Conservation (phyloP, 2,329 filamentous ascomycete species). For the Ophiostoma angusticollis region DNA sequence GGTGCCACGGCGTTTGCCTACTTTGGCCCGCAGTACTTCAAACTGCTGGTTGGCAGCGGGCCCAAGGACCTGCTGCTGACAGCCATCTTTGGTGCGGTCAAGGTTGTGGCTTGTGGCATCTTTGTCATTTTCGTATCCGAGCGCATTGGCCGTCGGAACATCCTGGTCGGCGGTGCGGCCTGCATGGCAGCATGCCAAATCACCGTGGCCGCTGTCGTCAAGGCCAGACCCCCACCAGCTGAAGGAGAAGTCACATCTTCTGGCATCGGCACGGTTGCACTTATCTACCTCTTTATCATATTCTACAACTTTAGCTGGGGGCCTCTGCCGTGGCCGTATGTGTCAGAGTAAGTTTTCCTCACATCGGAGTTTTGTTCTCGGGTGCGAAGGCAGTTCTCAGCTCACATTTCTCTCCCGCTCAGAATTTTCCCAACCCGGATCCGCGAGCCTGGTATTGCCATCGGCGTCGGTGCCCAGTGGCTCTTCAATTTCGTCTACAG, state of each 20-base stretch:
- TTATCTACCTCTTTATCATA: slow-evolving; percentile 43
- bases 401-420: too few species aligned
- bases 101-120: slow-evolving; percentile 34
- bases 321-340: slow-evolving; percentile 37
- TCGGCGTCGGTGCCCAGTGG: slow-evolving; percentile 35
- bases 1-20: slow-evolving; percentile 42
- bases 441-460: slow-evolving; percentile 32
- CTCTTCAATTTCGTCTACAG: slow-evolving; percentile 37
- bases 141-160: slow-evolving; percentile 28
- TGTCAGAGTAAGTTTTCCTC: slow-evolving; percentile 22
- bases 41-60: slow-evolving; percentile 33
- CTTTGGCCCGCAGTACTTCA: slow-evolving; percentile 42
- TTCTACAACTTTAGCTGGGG: slow-evolving; percentile 38
- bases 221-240: slow-evolving; percentile 22
- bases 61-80: slow-evolving; percentile 34
- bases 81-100: slow-evolving; percentile 40
- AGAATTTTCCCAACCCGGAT: slow-evolving; percentile 34
- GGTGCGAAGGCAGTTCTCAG: too few species aligned
- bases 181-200: slow-evolving; percentile 34
- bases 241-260: slow-evolving; percentile 23
- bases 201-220: slow-evolving; percentile 30
- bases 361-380: neutral
- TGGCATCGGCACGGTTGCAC: slow-evolving; percentile 35
- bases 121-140: slow-evolving; percentile 43
- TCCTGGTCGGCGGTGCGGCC: slow-evolving; percentile 29